Base-by-base conservation (phyloP, 2,329 filamentous ascomycete species). In the Alternaria angustiovoidea region DNA sequence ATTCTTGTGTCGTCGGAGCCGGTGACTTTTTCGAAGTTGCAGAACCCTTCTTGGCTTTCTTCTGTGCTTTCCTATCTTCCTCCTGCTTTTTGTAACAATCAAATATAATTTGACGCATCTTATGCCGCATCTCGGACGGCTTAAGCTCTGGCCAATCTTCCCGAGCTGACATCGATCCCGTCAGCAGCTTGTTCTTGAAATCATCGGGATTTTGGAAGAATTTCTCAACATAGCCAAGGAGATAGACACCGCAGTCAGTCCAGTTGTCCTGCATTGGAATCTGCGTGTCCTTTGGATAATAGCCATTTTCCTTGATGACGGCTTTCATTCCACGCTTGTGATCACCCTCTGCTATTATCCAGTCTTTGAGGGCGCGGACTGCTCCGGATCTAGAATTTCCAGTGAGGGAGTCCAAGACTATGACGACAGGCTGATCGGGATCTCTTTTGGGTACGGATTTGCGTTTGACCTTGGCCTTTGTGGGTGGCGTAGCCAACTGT, bases 361-460 rank as follows among this genome's bases (percentile, higher is more conserved):
- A 98, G 26, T 91, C 86, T 70, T 90, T 93, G 30, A 99, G 81
- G 36, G 86, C 84, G 47, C 78, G 85, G 63, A 90, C 87, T 6
- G 92, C 91, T 1, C 83, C 80, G 5, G 58, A 69, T 1, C 86
- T 82, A 67, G 94, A 46, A 41, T 5, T 78, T 16, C 58, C 70
- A n/a, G 88, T 89, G 1, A 98, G 83, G 0, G 95, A 98, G 76
- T 99, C 95, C 26, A 98, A 86, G 0, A 92, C 93, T 64, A 98
- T 89, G 63, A 98, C 93, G 36, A 87, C 86, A 1, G 92, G 88
- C 53, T 77, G 66, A 7, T 77, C 57, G 0, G 74, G 66, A 30
- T 79, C 71, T 58, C 70, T 77, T 52, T 74, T 81, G 24, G 62
- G 69, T 6, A 59, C 24, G 1, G 62, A 49, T n/a, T 64, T 68